Percentiles rank a stretch among this genome's conserved stretches.
These are phyloP conservation scores for Iberis pinnata DNA, from an alignment of 345 rosid genomes.

Conservation along the genomic window DNA sequence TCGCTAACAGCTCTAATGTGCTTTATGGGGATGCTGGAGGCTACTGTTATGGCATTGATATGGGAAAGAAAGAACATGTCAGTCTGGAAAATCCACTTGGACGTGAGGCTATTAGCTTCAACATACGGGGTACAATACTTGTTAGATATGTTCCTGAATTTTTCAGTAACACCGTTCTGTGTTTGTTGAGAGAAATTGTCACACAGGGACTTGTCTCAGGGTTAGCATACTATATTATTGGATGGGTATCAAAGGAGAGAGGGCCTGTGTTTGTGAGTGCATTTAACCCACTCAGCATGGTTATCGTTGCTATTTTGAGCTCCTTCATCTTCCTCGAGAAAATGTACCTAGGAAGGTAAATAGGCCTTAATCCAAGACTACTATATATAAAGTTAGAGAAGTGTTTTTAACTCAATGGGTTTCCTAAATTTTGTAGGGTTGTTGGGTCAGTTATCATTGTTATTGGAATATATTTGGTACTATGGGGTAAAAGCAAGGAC, in stretches of 20 bases:
- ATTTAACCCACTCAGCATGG: constrained; percentile 58
- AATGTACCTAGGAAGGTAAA: constrained; percentile 52
- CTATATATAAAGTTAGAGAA: neutral
- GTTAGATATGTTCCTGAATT: neutral
- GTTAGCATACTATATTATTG: constrained; percentile 43
- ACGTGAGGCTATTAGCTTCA: constrained; percentile 33
- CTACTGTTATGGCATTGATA: constrained; percentile 38
- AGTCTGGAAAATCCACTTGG: constrained; percentile 44
- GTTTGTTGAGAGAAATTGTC: constrained; percentile 12
- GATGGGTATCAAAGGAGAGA: constrained; percentile 38
- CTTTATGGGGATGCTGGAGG: constrained; percentile 47
- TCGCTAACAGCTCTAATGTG: constrained; percentile 59
- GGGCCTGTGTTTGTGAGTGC: constrained; percentile 75
- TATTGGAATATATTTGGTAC: constrained; percentile 33
- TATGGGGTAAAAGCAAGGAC: constrained; percentile 47
- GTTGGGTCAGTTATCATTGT: constrained; percentile 35
- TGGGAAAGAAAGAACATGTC: constrained; percentile 44
- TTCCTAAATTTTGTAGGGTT: constrained; percentile 27
- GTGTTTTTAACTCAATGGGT: neutral
- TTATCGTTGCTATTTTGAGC: constrained; percentile 48
- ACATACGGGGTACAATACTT: constrained; percentile 40
- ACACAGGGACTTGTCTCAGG: constrained; percentile 61
- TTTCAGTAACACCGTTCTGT: neutral
- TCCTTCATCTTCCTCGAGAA: constrained; percentile 42
- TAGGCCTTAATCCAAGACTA: constrained; percentile 1